These are phyloP conservation scores for Termitomyces sp. DNA, from an alignment of 768 basidiomycete species.

Conservation along the genomic window DNA sequence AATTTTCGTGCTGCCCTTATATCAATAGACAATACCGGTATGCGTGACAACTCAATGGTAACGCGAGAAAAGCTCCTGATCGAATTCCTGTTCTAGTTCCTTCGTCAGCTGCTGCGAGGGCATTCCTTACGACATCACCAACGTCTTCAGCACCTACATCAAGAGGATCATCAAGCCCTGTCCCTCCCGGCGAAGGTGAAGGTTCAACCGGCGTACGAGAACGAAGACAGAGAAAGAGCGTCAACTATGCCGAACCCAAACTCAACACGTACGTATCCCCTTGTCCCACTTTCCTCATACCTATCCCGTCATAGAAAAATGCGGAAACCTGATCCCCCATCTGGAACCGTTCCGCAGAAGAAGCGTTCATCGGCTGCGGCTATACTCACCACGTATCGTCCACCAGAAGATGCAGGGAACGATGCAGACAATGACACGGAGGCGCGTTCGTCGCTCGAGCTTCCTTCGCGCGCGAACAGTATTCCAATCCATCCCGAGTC, in stretches of 20 bases:
- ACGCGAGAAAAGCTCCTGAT: not conserved
- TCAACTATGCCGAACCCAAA: constrained; percentile 86
- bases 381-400: constrained; percentile 26
- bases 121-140: constrained; percentile 23
- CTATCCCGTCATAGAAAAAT: constrained; percentile 57
- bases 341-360: constrained; percentile 29
- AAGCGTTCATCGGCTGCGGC: constrained; percentile 44
- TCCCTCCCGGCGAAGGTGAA: constrained; percentile 28
- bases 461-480: constrained; percentile 17
- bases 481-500: constrained; percentile 25
- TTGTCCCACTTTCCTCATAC: not conserved
- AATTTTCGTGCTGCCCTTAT: constrained; percentile 44
- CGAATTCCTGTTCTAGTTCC: constrained; percentile 8
- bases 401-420: constrained; percentile 18
- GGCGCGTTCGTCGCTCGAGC: constrained; percentile 32
- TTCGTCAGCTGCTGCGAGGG: constrained; percentile 9
- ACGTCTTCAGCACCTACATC: constrained; percentile 43
- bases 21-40: constrained; percentile 40
- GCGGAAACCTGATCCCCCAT: constrained; percentile 71
- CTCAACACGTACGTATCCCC: constrained; percentile 68
- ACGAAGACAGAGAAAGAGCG: constrained; percentile 63
- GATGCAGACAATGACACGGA: constrained; percentile 33
- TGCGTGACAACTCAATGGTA: not conserved
- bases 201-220: constrained; percentile 39
- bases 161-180: constrained; percentile 40